phyloP scores from a whole-genome alignment of 306 rosid species.

The Inga leiocalycina region DNA sequence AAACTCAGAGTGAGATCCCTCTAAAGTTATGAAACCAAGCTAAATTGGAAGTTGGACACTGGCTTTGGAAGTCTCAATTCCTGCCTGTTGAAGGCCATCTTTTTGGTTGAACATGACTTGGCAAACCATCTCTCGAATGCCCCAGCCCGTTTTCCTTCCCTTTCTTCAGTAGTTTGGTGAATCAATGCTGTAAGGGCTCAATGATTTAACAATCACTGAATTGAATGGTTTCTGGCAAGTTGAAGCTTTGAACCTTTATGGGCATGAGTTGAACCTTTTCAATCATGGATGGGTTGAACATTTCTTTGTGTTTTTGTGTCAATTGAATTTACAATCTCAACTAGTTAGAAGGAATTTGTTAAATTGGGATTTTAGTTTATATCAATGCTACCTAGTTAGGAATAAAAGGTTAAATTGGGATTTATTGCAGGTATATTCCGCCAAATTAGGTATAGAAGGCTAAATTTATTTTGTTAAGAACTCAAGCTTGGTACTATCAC shows the following conservation, averaged over 20 bases:
- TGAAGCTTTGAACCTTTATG: not conserved
- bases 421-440: not conserved
- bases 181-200: not conserved
- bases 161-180: not conserved
- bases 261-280: not conserved
- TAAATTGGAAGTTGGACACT: not conserved
- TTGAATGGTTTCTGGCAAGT: not conserved
- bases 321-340: not conserved
- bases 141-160: not conserved
- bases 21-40: not conserved
- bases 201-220: not conserved
- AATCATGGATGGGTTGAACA: not conserved
- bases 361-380: not conserved
- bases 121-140: not conserved
- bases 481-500: not conserved
- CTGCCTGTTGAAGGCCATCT: not conserved
- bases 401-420: not conserved
- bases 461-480: not conserved
- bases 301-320: not conserved
- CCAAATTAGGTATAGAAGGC: not conserved
- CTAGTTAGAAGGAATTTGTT: not conserved
- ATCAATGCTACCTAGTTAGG: not conserved
- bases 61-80: not conserved
- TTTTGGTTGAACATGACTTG: not conserved
- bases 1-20: not conserved